A percentile compares a stretch with the other conserved stretches of the same genome.
These are phyloP conservation scores for Suillus cothurnatus DNA, from an alignment of 768 basidiomycete genomes.

Conservation along the genomic window DNA sequence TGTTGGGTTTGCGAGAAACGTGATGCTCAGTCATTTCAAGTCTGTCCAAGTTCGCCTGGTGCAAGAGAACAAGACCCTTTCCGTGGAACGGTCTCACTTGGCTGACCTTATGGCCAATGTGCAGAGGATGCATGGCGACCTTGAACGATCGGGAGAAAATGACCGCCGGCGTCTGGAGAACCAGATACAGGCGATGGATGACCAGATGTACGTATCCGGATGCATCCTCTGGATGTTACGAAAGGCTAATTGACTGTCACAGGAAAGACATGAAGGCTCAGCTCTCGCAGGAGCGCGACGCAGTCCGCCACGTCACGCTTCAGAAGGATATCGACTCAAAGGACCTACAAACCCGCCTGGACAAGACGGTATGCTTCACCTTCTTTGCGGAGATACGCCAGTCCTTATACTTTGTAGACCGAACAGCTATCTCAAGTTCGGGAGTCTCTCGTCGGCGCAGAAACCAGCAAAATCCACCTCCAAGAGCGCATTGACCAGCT, in stretches of 20 bases:
- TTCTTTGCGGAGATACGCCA: background rate
- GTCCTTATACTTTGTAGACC: slow-evolving; percentile 41
- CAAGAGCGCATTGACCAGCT: slow-evolving; percentile 59
- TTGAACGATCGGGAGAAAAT: slow-evolving; percentile 82
- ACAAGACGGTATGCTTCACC: slow-evolving; percentile 58
- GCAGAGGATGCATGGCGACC: slow-evolving; percentile 87
- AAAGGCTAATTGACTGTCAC: slow-evolving; percentile 6
- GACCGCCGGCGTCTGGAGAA: slow-evolving; percentile 81
- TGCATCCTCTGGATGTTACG: background rate
- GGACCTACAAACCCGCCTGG: slow-evolving; percentile 72
- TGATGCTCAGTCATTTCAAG: slow-evolving; percentile 41
- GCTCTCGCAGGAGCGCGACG: slow-evolving; percentile 73
- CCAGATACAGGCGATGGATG: slow-evolving; percentile 76
- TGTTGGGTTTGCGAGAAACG: background rate
- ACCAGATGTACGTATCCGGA: slow-evolving; percentile 62
- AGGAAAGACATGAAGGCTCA: slow-evolving; percentile 78
- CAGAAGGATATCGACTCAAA: slow-evolving; percentile 82
- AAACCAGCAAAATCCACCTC: slow-evolving; percentile 78
- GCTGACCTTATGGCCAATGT: slow-evolving; percentile 88
- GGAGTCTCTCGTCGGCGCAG: slow-evolving; percentile 68
- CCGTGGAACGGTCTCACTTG: slow-evolving; percentile 81
- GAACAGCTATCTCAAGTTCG: slow-evolving; percentile 69
- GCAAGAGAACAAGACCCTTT: slow-evolving; percentile 81
- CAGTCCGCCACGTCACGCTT: slow-evolving; percentile 67
- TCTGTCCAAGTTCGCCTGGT: slow-evolving; percentile 78